Percentiles rank a stretch among this genome's conserved stretches.
These are phyloP conservation scores for Dissophora ornata DNA, from an alignment of 192 early-diverging fungal genomes.

Conservation along the genomic window DNA sequence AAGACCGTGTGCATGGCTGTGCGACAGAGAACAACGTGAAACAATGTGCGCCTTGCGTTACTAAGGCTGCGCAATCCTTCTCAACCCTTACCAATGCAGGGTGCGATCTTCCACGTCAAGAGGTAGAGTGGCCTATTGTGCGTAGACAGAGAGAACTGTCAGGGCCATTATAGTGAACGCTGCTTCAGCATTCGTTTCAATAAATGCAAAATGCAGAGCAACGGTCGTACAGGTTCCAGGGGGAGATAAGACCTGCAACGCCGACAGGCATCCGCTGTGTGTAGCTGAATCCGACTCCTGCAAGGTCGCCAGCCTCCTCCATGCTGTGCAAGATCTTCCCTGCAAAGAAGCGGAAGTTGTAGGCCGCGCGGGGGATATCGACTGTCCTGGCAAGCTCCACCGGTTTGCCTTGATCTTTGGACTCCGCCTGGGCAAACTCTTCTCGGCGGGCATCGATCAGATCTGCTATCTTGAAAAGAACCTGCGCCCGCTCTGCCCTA, in stretches of 20 bases:
- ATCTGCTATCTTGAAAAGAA: constrained; percentile 68
- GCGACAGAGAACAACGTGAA: too few species aligned
- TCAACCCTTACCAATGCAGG: constrained; percentile 72
- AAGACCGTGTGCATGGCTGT: too few species aligned
- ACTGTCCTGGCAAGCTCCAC: constrained; percentile 64
- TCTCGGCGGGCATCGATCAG: constrained; percentile 59
- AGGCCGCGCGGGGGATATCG: constrained; percentile 72
- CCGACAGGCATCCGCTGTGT: constrained; percentile 66
- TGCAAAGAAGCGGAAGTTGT: constrained; percentile 81
- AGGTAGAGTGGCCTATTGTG: constrained; percentile 69
- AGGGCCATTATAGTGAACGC: too few species aligned
- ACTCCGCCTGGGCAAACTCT: constrained; percentile 74
- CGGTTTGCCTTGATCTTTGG: constrained; percentile 79
- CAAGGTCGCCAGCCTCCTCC: constrained; percentile 58
- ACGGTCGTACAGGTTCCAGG: constrained; percentile 72
- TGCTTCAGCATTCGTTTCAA: too few species aligned
- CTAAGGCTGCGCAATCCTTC: too few species aligned
- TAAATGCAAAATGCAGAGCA: background rate
- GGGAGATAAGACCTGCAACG: constrained; percentile 77
- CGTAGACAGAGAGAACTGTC: too few species aligned
- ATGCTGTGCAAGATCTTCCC: constrained; percentile 60
- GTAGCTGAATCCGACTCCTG: constrained; percentile 63
- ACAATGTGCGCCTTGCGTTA: too few species aligned
- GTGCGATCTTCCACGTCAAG: constrained; percentile 82
- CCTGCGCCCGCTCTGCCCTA: constrained; percentile 55